phyloP scores from a whole-genome alignment of 1,284 basidiomycete species.

The Marasmius tenuissimus region DNA sequence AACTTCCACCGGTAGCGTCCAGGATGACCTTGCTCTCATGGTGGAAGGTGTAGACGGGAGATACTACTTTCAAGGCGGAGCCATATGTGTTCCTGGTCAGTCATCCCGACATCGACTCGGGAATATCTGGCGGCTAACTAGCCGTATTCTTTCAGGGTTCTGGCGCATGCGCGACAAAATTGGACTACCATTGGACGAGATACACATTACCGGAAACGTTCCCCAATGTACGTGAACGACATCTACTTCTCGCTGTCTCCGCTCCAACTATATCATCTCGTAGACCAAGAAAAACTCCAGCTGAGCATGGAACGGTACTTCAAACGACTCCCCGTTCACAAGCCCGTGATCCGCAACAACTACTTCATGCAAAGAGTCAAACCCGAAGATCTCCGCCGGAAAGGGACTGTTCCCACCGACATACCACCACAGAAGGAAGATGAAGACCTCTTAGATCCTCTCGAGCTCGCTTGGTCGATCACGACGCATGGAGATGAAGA shows the following conservation, averaged over 20 bases:
- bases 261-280: neutral
- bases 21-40: slow-evolving; percentile 80
- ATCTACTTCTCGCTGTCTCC: neutral
- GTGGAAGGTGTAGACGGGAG: slow-evolving; percentile 70
- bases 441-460: slow-evolving; percentile 47
- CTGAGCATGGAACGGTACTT: slow-evolving; percentile 72
- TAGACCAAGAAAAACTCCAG: slow-evolving; percentile 67
- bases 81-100: slow-evolving; percentile 64
- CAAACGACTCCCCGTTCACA: slow-evolving; percentile 59
- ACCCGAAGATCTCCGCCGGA: slow-evolving; percentile 19
- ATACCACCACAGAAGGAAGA: slow-evolving; percentile 13
- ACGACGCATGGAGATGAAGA: slow-evolving; percentile 69
- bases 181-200: slow-evolving; percentile 69
- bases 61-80: slow-evolving; percentile 76
- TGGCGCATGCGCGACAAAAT: slow-evolving; percentile 82
- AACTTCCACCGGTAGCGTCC: slow-evolving; percentile 35
- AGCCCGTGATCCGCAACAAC: slow-evolving; percentile 75
- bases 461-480: slow-evolving; percentile 68
- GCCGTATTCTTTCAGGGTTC: slow-evolving; percentile 46
- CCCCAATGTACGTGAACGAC: slow-evolving; percentile 58
- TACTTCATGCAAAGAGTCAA: slow-evolving; percentile 63
- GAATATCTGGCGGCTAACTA: neutral
- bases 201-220: slow-evolving; percentile 68
- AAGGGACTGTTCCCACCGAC: slow-evolving; percentile 1
- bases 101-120: neutral